Evolutionary conservation across 257 asterid species (phyloP).

Genomic region (Ballota nigra): DNA sequence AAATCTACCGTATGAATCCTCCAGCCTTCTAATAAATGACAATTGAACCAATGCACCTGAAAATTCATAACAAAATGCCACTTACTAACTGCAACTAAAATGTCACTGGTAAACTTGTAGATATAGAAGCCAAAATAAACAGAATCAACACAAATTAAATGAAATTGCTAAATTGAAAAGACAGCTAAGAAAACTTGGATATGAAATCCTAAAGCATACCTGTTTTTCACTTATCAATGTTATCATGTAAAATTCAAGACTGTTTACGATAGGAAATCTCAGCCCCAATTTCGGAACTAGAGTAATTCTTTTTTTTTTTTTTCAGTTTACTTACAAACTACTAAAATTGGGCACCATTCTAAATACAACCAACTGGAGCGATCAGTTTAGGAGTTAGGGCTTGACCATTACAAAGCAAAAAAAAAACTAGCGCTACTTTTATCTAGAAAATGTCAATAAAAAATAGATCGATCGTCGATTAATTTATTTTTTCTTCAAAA

Average conservation of each 20-base stretch:
- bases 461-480: neutral
- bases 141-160: neutral
- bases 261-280: neutral
- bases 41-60: slow-evolving; percentile 73
- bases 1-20: slow-evolving; percentile 70
- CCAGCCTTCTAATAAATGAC: slow-evolving; percentile 67
- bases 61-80: slow-evolving; percentile 21
- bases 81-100: slow-evolving; percentile 8
- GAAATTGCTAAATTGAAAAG: neutral
- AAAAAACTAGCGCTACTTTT: neutral
- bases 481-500: neutral
- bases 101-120: neutral
- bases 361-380: neutral
- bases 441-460: neutral
- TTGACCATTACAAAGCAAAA: neutral
- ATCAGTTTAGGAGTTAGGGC: neutral
- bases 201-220: slow-evolving; percentile 4
- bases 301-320: slow-evolving; percentile 7
- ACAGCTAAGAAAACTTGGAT: neutral
- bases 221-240: neutral
- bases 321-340: neutral
- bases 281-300: neutral
- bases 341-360: neutral
- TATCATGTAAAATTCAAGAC: neutral
- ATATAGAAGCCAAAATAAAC: neutral